Base-by-base conservation (phyloP, 2,329 filamentous ascomycete species). In the Aspergillus floridensis region DNA sequence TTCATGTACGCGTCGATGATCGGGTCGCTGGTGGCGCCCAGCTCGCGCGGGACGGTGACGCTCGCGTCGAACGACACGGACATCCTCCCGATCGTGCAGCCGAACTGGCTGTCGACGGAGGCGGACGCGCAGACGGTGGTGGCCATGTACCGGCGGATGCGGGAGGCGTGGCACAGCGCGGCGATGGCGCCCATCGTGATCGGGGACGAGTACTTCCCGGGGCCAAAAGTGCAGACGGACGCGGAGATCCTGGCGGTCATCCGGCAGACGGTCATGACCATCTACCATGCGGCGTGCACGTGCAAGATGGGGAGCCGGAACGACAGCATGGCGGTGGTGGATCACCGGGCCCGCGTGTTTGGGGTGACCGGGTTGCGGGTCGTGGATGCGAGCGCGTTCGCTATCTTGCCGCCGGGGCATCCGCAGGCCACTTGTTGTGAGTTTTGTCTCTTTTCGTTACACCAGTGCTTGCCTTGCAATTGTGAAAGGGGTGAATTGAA, bases 101-200 rank as follows among this genome's bases (percentile, higher is more conserved):
- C 79, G 1, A 75, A 76, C 61, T 82, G 74, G 70, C 69, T 82
- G 5, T 69, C 69, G 2, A 65, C 75, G 24, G 70, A 71, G 6
- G 67, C 72, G 0, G 81, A 84, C 50, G 61, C 71, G 22, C 77
- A 81, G 10, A 66, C 82, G 1, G 77, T 74, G 8, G 63, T 83
- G 7, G 72, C 74, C 0, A 69, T 69, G 0, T 77, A 78, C 63
- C 77, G 76, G 50, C 76, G 81, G 2, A 62, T 72, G 0, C 76
- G 81, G 0, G 58, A 78, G 24, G 65, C 75, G 2, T 78, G 66
- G 64, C 56, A 59, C 6, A 63, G 65, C 24, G 54, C 64, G 11
- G 73, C 58, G 5, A 62, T 58, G 26, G 26, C 60, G 24, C 62
- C 61, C 65, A 52, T 66, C 55, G 53, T 54, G 41, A 38, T 70